phyloP scores from a whole-genome alignment of 495 filamentous ascomycete genomes.

The Thozetella sp. region DNA sequence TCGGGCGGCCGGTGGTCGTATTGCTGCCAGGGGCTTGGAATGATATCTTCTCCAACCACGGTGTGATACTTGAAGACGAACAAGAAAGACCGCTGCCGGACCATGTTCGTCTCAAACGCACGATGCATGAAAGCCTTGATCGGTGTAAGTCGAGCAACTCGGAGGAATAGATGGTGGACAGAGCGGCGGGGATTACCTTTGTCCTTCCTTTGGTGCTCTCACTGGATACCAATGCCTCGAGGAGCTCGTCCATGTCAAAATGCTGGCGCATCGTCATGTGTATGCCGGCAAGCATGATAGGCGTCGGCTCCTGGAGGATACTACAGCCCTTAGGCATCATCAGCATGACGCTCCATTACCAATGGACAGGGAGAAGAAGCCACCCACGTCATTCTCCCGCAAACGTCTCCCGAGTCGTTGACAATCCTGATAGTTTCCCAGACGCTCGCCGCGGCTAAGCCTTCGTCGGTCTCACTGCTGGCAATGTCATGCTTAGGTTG shows the following conservation, averaged over 20 bases:
- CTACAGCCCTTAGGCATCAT: slow-evolving; percentile 10
- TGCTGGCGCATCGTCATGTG: slow-evolving; percentile 47
- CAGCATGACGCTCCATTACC: neutral
- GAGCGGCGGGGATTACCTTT: slow-evolving; percentile 8
- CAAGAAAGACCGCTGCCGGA: slow-evolving; percentile 47
- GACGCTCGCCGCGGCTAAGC: slow-evolving; percentile 30
- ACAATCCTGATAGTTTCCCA: slow-evolving; percentile 39
- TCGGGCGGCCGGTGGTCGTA: slow-evolving; percentile 34
- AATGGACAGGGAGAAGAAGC: neutral
- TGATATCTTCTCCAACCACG: slow-evolving; percentile 38
- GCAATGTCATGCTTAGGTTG: slow-evolving; percentile 19
- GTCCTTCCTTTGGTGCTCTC: slow-evolving; percentile 30
- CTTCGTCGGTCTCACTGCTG: slow-evolving; percentile 18
- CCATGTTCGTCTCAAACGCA: slow-evolving; percentile 31
- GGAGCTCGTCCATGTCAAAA: slow-evolving; percentile 57
- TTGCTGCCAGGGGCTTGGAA: slow-evolving; percentile 52
- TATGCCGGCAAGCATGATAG: slow-evolving; percentile 49
- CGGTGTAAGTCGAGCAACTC: neutral
- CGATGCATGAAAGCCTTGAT: slow-evolving; percentile 33
- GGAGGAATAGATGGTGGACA: neutral
- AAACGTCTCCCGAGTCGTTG: slow-evolving; percentile 29
- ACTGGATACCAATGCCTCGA: slow-evolving; percentile 37
- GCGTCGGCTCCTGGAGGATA: slow-evolving; percentile 52
- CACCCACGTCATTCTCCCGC: slow-evolving; percentile 53
- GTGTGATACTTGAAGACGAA: slow-evolving; percentile 60